Evolutionary conservation across 2,329 filamentous ascomycete species (phyloP).

Genomic region (Penicillium olsonii): DNA sequence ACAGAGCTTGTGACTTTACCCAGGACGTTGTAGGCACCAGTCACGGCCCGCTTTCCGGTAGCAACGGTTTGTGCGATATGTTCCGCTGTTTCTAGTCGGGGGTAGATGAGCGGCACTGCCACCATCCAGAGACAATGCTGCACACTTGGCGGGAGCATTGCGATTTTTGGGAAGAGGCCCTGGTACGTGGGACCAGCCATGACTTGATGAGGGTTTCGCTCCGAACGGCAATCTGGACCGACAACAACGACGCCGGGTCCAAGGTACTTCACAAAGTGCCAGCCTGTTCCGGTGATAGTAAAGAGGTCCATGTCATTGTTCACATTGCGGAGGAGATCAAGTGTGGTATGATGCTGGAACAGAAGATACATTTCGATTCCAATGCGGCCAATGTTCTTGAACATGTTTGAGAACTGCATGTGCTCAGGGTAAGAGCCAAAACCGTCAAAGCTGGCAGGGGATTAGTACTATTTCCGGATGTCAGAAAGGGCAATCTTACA

Average conservation of each 20-base stretch:
- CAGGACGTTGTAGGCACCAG: conserved; percentile 92
- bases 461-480: conserved; percentile 11
- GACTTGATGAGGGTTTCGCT: conserved; percentile 85
- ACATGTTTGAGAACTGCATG: conserved; percentile 96
- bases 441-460: conserved; percentile 75
- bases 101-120: conserved; percentile 87
- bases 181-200: conserved; percentile 97
- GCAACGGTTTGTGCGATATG: conserved; percentile 87
- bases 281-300: conserved; percentile 93
- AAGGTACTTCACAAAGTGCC: conserved; percentile 97
- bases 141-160: conserved; percentile 83
- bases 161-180: conserved; percentile 93
- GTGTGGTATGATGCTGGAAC: conserved; percentile 96
- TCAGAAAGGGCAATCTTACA: conserved; percentile 63
- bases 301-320: conserved; percentile 89
- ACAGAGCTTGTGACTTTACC: conserved; percentile 95
- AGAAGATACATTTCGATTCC: conserved; percentile 97
- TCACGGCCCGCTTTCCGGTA: conserved; percentile 94
- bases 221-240: conserved; percentile 87
- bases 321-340: conserved; percentile 88
- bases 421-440: conserved; percentile 97
- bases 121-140: conserved; percentile 98
- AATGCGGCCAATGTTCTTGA: conserved; percentile 95
- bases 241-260: conserved; percentile 88
- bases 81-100: conserved; percentile 86